A percentile compares a stretch with the other conserved stretches of the same genome.
phyloP scores from a whole-genome alignment of 2,329 filamentous ascomycete species.

The Hirsutella thompsonii region DNA sequence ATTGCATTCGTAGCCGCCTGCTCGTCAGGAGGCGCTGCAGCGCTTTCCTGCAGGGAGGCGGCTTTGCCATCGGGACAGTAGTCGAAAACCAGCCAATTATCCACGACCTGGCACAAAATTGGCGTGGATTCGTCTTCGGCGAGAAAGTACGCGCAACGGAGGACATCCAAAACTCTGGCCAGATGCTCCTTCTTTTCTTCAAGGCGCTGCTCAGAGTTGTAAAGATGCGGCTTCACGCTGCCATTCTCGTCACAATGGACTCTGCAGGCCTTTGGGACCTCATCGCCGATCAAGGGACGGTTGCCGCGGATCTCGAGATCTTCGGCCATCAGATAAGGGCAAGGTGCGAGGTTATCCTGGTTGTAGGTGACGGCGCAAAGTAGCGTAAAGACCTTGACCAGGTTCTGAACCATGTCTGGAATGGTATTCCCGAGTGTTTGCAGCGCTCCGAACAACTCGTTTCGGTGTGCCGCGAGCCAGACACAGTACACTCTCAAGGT shows the following conservation, averaged over 20 bases:
- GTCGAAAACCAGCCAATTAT: conserved; percentile 19
- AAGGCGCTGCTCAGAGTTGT: conserved; percentile 17
- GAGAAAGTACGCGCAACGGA: conserved; percentile 34
- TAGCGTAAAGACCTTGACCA: conserved; percentile 33
- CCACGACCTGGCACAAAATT: conserved; percentile 15
- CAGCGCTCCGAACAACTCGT: conserved; percentile 32
- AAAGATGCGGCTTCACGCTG: conserved; percentile 25
- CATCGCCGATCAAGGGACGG: conserved; percentile 24
- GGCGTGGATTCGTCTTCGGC: conserved; percentile 27
- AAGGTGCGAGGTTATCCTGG: conserved; percentile 22
- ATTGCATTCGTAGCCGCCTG: neutral
- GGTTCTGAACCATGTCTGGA: conserved; percentile 30
- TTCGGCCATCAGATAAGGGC: conserved; percentile 37
- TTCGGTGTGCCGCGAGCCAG: conserved; percentile 35
- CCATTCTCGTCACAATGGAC: conserved; percentile 21
- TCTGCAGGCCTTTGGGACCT: conserved; percentile 25
- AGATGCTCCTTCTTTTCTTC: conserved; percentile 22
- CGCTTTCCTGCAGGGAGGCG: neutral
- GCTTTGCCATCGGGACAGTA: conserved; percentile 10
- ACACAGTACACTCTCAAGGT: conserved; percentile 39
- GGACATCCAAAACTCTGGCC: conserved; percentile 34
- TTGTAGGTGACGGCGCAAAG: conserved; percentile 31
- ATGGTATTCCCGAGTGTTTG: conserved; percentile 31
- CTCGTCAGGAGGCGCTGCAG: neutral
- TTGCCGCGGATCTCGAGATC: conserved; percentile 34